Conservation (phyloP, 2,329 filamentous ascomycete species). For the Penicillium psychrosexuale region DNA sequence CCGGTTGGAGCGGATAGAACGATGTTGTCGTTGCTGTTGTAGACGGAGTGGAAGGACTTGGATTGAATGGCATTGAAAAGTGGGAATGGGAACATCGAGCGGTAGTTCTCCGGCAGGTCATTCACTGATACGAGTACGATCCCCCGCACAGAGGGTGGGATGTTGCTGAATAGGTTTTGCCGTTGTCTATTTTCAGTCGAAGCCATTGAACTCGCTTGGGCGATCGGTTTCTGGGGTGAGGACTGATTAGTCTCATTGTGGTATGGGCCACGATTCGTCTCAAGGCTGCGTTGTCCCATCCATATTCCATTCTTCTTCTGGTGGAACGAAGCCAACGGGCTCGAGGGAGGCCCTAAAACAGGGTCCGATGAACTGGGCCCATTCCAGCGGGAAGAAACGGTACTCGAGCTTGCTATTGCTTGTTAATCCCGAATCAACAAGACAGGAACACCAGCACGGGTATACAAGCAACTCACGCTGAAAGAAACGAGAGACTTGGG, state of each 20-base stretch:
- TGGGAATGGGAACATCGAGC: slow-evolving; percentile 67
- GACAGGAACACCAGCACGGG: background rate
- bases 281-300: slow-evolving; percentile 3
- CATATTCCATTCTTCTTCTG: background rate
- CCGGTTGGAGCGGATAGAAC: slow-evolving; percentile 79
- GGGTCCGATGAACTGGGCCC: slow-evolving; percentile 30
- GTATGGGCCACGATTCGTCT: background rate
- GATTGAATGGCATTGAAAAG: slow-evolving; percentile 82
- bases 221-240: background rate
- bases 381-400: slow-evolving; percentile 21
- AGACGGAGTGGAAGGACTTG: slow-evolving; percentile 67
- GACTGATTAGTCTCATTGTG: background rate
- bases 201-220: background rate
- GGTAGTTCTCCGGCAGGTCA: slow-evolving; percentile 66
- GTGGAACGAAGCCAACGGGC: slow-evolving; percentile 31
- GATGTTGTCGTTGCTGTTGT: slow-evolving; percentile 68
- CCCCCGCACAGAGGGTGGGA: slow-evolving; percentile 50
- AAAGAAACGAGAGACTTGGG: slow-evolving; percentile 30
- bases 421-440: background rate
- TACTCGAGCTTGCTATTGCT: slow-evolving; percentile 17
- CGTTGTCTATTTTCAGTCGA: background rate
- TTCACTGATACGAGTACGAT: slow-evolving; percentile 59
- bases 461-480: slow-evolving; percentile 22
- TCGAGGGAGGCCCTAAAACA: slow-evolving; percentile 26
- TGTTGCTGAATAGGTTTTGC: slow-evolving; percentile 23